Percentiles rank a stretch among this genome's conserved stretches.
These are phyloP conservation scores for Yamadazyma insecticola DNA, from an alignment of 805 yeast genomes.

Conservation along the genomic window DNA sequence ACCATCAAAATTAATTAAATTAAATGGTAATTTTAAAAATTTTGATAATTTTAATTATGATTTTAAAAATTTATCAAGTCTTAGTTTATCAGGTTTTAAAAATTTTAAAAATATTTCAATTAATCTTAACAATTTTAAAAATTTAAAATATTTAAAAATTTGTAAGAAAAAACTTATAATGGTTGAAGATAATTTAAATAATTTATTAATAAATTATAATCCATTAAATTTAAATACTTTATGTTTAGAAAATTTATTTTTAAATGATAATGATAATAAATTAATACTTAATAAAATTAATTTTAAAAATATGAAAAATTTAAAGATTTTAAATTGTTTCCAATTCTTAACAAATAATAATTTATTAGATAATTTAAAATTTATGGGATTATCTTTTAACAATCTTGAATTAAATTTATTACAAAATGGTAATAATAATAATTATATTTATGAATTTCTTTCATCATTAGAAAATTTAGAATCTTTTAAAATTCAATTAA, in stretches of 20 bases:
- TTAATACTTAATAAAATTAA: conserved; percentile 5
- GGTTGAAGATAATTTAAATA: conserved; percentile 9
- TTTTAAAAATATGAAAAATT: conserved; percentile 1
- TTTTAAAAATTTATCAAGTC: conserved; percentile 8
- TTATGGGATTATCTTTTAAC: no score
- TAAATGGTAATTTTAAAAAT: conserved; percentile 16
- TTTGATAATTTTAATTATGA: conserved; percentile 8
- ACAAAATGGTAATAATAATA: conserved; percentile 7
- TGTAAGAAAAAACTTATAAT: conserved; percentile 10
- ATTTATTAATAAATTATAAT: conserved; percentile 6
- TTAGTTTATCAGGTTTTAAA: conserved; percentile 14
- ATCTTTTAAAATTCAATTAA: conserved; percentile 5
- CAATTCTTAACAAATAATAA: conserved; percentile 3
- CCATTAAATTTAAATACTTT: conserved; percentile 5
- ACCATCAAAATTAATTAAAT: conserved; percentile 10
- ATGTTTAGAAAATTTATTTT: conserved; percentile 10
- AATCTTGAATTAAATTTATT: conserved; percentile 7
- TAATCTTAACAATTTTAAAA: conserved; percentile 9
- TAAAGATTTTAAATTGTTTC: conserved; percentile 10
- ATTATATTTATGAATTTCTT: conserved; percentile 3
- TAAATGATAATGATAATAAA: conserved; percentile 5
- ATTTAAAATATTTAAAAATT: conserved; percentile 13
- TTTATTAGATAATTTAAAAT: conserved; percentile 2
- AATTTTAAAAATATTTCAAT: conserved; percentile 9
- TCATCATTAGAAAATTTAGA: conserved; percentile 1